Percentiles rank a stretch among this genome's conserved stretches.
These are phyloP conservation scores for Bisporella sp. DNA, from an alignment of 2,329 filamentous ascomycete genomes.

Conservation along the genomic window DNA sequence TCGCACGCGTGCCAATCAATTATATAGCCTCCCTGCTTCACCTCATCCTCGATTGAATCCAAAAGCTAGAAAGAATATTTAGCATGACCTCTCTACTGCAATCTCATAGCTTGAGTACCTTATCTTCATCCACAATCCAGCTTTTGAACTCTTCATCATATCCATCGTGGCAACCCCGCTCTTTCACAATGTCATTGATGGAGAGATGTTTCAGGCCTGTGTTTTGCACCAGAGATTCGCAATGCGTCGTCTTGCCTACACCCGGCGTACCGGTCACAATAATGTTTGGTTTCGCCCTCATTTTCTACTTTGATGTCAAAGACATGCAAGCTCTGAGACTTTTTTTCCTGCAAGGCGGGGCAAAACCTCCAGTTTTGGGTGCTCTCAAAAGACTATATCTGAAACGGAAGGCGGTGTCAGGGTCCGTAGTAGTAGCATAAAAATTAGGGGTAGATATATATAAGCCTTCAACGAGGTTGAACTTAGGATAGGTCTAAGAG, in stretches of 20 bases:
- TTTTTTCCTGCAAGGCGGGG: too few species aligned
- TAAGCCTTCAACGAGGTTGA: too few species aligned
- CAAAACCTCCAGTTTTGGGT: too few species aligned
- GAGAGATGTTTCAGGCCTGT: conserved; percentile 76
- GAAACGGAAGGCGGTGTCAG: too few species aligned
- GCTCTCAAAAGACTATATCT: too few species aligned
- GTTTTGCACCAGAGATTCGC: conserved; percentile 69
- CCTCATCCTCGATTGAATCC: conserved; percentile 80
- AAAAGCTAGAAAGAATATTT: conserved; percentile 50
- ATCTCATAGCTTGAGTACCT: conserved; percentile 44
- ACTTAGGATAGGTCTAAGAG: too few species aligned
- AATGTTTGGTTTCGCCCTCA: conserved; percentile 67
- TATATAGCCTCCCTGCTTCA: conserved; percentile 72
- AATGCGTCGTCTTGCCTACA: conserved; percentile 91
- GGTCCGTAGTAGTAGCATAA: too few species aligned
- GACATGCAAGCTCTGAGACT: not conserved
- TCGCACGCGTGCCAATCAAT: conserved; percentile 99
- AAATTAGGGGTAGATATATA: too few species aligned
- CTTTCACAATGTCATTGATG: conserved; percentile 88
- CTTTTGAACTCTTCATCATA: conserved; percentile 80
- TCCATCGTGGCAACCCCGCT: conserved; percentile 78
- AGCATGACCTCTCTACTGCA: too few species aligned
- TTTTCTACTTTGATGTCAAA: conserved; percentile 1
- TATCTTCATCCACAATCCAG: conserved; percentile 95
- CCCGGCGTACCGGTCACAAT: conserved; percentile 94